Conservation (phyloP, 2,329 filamentous ascomycete genomes). For the Alternaria hordeiaustralica region DNA sequence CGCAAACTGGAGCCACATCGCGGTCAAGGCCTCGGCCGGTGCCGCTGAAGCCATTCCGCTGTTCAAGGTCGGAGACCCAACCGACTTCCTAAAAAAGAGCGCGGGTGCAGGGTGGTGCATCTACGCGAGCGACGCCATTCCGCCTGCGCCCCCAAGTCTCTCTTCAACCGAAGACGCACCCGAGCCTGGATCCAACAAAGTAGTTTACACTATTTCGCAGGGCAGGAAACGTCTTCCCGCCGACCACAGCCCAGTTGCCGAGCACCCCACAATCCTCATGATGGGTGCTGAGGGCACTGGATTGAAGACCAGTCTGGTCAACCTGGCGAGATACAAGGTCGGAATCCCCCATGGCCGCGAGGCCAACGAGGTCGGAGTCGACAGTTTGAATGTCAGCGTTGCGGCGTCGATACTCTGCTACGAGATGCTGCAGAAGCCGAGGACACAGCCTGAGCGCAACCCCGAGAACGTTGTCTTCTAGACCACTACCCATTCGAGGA, state of each 20-base stretch:
- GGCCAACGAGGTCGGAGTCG: conserved; percentile 65
- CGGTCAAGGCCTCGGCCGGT: conserved; percentile 86
- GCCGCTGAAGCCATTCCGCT: conserved; percentile 82
- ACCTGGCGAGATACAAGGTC: conserved; percentile 67
- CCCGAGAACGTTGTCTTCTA: conserved; percentile 34
- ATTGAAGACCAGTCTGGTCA: conserved; percentile 41
- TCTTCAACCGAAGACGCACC: neutral
- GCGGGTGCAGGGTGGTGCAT: conserved; percentile 78
- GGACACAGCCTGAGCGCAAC: conserved; percentile 8
- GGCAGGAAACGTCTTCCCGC: conserved; percentile 24
- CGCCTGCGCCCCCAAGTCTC: conserved; percentile 5
- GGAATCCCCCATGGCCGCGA: conserved; percentile 65
- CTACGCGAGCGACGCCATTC: conserved; percentile 70
- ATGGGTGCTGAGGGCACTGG: conserved; percentile 55
- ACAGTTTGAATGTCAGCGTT: conserved; percentile 93
- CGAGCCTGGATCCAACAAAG: conserved; percentile 30
- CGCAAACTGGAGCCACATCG: conserved; percentile 75
- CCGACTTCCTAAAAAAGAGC: conserved; percentile 73
- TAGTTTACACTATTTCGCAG: conserved; percentile 35
- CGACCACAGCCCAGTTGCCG: conserved; percentile 37
- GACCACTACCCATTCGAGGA: neutral
- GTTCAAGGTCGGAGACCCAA: conserved; percentile 71
- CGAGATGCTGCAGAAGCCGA: conserved; percentile 65
- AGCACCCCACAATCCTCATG: conserved; percentile 76
- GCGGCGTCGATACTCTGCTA: conserved; percentile 79